Evolutionary conservation across 345 rosid genomes (phyloP).

Genomic region (Firmiana major): DNA sequence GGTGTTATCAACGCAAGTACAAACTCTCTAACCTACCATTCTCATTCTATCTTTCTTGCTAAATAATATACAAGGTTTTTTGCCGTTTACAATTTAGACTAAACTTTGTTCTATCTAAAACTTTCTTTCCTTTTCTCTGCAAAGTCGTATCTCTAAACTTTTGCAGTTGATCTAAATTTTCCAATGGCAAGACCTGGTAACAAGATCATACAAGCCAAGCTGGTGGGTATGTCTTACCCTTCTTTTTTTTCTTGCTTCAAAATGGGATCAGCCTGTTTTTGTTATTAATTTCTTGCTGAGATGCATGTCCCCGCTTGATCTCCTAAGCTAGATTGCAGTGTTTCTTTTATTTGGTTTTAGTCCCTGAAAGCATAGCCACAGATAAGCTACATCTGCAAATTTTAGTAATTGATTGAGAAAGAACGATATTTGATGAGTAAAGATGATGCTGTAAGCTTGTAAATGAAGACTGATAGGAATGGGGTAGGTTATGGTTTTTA

Average conservation of each 20-base stretch:
- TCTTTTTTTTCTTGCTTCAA: slow-evolving; percentile 13
- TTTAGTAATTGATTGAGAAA: neutral
- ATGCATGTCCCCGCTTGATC: neutral
- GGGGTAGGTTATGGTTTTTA: neutral
- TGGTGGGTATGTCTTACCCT: slow-evolving; percentile 61
- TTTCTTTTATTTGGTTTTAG: neutral
- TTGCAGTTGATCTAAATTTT: neutral
- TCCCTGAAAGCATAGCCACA: neutral
- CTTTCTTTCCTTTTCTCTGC: neutral
- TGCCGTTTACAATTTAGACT: neutral
- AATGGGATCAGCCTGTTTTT: neutral
- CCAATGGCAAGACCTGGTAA: slow-evolving; percentile 55
- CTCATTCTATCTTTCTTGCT: slow-evolving; percentile 5
- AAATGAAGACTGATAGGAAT: neutral
- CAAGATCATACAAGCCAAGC: slow-evolving; percentile 73
- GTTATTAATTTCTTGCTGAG: too few relatives aligned
- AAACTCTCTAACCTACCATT: slow-evolving; percentile 5
- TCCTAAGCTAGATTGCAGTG: neutral
- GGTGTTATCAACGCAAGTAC: neutral
- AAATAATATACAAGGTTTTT: neutral
- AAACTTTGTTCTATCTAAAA: neutral
- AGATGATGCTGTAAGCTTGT: neutral
- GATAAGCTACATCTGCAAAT: neutral
- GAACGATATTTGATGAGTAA: neutral
- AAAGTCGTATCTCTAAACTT: neutral